phyloP scores from a whole-genome alignment of 2,329 filamentous ascomycete genomes.

The Metarhizium rileyi region DNA sequence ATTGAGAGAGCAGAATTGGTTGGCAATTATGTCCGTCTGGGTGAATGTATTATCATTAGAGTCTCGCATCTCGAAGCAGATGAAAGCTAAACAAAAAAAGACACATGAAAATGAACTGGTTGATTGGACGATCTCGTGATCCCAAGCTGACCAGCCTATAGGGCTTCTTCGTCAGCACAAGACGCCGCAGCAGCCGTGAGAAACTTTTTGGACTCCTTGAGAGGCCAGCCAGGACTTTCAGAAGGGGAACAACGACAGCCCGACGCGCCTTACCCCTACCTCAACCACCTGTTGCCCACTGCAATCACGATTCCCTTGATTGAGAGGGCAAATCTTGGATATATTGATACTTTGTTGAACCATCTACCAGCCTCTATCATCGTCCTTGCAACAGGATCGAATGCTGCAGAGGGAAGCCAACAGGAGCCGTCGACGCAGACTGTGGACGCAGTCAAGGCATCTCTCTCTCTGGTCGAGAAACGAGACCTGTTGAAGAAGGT shows the following conservation, averaged over 20 bases:
- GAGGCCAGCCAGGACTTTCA: slow-evolving; percentile 39
- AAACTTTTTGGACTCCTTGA: slow-evolving; percentile 79
- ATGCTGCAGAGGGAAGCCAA: slow-evolving; percentile 44
- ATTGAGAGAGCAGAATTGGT: slow-evolving; percentile 7
- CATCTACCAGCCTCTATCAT: slow-evolving; percentile 73
- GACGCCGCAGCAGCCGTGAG: slow-evolving; percentile 74
- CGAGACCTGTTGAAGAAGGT: slow-evolving; percentile 72
- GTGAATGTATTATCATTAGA: slow-evolving; percentile 21
- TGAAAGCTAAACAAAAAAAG: slow-evolving; percentile 13
- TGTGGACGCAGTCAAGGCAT: slow-evolving; percentile 62
- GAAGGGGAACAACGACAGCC: slow-evolving; percentile 23
- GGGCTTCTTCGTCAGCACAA: slow-evolving; percentile 47
- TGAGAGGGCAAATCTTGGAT: slow-evolving; percentile 51
- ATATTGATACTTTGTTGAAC: slow-evolving; percentile 64
- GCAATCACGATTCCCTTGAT: slow-evolving; percentile 70
- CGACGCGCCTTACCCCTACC: slow-evolving; percentile 65
- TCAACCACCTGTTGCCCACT: slow-evolving; percentile 76
- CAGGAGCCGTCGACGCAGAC: slow-evolving; percentile 59
- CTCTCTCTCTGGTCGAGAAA: slow-evolving; percentile 67
- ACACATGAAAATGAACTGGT: slow-evolving; percentile 5
- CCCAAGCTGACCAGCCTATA: slow-evolving; percentile 38
- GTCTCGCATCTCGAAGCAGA: slow-evolving; percentile 14
- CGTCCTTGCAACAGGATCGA: slow-evolving; percentile 58
- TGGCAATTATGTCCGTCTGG: slow-evolving; percentile 9
- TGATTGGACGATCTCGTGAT: slow-evolving; percentile 1